A percentile compares a stretch with the other conserved stretches of the same genome.
Conservation (phyloP, 1,139 yeast genomes). For the Protomyces pachydermus region DNA sequence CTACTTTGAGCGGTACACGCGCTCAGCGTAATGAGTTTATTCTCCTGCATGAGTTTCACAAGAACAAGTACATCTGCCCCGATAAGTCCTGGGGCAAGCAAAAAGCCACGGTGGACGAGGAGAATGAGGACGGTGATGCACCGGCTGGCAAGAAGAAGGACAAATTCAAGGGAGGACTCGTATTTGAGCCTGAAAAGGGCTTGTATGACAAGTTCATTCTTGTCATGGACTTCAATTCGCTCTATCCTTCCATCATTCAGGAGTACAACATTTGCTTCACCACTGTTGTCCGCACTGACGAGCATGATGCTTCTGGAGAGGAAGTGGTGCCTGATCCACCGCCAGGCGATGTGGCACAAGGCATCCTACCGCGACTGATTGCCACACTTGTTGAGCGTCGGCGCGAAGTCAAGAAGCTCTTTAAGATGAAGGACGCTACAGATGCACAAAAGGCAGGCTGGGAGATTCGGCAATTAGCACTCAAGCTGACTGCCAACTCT, state of each 20-base stretch:
- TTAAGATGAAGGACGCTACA: conserved; percentile 67
- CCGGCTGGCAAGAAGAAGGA: conserved; percentile 59
- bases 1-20: conserved; percentile 89
- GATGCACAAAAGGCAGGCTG: conserved; percentile 57
- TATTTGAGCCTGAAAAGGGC: conserved; percentile 95
- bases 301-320: conserved; percentile 47
- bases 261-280: conserved; percentile 97
- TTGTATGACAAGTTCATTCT: conserved; percentile 79
- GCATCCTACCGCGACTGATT: conserved; percentile 80
- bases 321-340: conserved; percentile 73
- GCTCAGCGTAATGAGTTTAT: conserved; percentile 95
- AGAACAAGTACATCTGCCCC: conserved; percentile 78
- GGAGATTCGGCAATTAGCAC: conserved; percentile 93
- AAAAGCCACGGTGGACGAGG: conserved; percentile 32
- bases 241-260: conserved; percentile 95
- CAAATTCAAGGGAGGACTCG: conserved; percentile 92
- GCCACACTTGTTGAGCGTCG: conserved; percentile 85
- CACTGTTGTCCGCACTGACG: conserved; percentile 69
- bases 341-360: conserved; percentile 53
- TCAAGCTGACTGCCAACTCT: conserved; percentile 94
- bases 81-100: conserved; percentile 49
- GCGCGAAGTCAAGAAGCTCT: conserved; percentile 79
- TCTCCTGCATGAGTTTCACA: conserved; percentile 83
- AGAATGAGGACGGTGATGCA: conserved; percentile 36
- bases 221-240: conserved; percentile 97